phyloP scores from a whole-genome alignment of 345 rosid species.

The Syzygium aqueum region DNA sequence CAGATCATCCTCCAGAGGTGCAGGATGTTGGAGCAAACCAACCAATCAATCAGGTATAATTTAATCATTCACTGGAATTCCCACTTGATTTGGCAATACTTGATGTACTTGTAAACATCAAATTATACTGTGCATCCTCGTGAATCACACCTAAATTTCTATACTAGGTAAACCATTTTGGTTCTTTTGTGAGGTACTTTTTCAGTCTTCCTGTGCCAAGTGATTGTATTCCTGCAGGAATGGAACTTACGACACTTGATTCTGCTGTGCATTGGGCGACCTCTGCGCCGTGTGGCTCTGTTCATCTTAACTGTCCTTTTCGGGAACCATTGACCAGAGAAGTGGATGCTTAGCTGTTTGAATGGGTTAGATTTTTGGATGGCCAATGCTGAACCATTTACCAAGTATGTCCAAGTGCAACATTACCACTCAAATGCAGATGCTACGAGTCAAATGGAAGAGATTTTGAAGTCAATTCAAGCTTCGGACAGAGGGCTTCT shows the following conservation, averaged over 20 bases:
- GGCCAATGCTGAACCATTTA: conserved; percentile 63
- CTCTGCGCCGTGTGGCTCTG: conserved; percentile 68
- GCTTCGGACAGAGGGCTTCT: conserved; percentile 56
- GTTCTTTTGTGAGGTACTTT: conserved; percentile 87
- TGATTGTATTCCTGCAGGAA: conserved; percentile 65
- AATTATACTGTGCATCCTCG: conserved; percentile 1
- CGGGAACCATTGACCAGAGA: conserved; percentile 68
- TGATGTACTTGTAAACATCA: background rate
- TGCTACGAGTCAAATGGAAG: conserved; percentile 24
- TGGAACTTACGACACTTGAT: conserved; percentile 84
- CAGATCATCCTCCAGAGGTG: conserved; percentile 98
- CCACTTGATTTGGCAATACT: background rate
- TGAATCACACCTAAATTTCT: conserved; percentile 4
- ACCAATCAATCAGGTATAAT: conserved; percentile 72
- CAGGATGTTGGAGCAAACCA: conserved; percentile 90
- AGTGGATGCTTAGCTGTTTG: conserved; percentile 67
- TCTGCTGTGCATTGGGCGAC: conserved; percentile 81
- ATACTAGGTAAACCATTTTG: conserved; percentile 76
- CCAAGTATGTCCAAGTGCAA: conserved; percentile 54
- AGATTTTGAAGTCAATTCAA: conserved; percentile 46
- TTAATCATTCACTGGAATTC: background rate
- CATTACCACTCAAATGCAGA: conserved; percentile 20
- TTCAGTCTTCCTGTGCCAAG: conserved; percentile 82
- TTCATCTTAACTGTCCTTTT: conserved; percentile 89
- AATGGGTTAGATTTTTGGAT: conserved; percentile 75